Conservation (phyloP, 768 basidiomycete species). For the Rhizopogon rudus region DNA sequence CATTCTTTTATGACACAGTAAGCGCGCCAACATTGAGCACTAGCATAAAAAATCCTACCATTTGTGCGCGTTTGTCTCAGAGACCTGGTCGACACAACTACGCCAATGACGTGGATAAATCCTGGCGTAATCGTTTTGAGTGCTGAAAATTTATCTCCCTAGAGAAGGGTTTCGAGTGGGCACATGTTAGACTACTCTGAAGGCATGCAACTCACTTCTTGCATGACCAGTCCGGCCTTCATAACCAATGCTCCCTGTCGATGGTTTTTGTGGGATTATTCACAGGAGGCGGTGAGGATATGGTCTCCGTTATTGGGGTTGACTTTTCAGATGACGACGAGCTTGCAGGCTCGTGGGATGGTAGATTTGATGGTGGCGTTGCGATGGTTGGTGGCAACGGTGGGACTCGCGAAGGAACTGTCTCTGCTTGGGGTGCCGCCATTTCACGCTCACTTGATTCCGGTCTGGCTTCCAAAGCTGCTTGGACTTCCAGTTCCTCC, state of each 20-base stretch:
- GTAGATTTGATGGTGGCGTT: background rate
- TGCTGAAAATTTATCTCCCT: constrained; percentile 24
- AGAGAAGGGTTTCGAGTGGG: background rate
- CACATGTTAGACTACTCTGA: too few species aligned
- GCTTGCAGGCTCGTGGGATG: background rate
- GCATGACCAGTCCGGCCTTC: background rate
- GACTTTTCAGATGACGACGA: background rate
- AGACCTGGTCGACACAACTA: constrained; percentile 18
- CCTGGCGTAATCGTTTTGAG: constrained; percentile 9
- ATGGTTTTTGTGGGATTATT: background rate
- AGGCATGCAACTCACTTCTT: background rate
- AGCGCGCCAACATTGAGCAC: background rate
- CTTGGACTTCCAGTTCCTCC: background rate
- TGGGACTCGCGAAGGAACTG: background rate
- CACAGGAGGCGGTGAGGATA: background rate
- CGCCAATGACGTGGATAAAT: constrained; percentile 25
- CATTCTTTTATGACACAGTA: constrained; percentile 34
- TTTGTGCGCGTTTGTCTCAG: constrained; percentile 15
- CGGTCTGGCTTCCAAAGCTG: background rate
- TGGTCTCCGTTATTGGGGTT: background rate
- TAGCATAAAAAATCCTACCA: constrained; percentile 17
- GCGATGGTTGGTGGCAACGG: background rate
- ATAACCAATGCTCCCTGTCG: background rate
- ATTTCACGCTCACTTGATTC: background rate
- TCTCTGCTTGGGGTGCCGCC: background rate